These are phyloP conservation scores for Spinacia oleracea DNA, from an alignment of 179 eudicot genomes.

Conservation along the genomic window DNA sequence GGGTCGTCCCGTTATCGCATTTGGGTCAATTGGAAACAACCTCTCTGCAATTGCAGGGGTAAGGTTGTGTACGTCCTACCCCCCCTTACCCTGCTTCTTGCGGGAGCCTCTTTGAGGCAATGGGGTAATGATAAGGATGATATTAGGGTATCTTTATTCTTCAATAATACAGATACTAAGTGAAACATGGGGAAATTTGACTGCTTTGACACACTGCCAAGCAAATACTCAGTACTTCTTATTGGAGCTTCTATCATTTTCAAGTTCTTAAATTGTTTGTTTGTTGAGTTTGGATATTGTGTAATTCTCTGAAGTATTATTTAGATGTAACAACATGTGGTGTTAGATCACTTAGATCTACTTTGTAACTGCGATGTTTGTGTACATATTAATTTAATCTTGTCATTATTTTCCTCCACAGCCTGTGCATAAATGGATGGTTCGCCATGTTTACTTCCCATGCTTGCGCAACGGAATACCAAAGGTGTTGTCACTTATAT, in stretches of 20 bases:
- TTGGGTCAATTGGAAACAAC: no score
- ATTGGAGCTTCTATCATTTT: constrained; percentile 4
- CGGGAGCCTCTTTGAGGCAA: no score
- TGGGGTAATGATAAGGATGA: no score
- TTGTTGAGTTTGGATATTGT: background rate
- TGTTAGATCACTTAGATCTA: background rate
- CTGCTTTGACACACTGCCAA: background rate
- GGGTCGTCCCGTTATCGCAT: no score
- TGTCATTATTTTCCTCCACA: constrained; percentile 27
- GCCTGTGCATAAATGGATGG: constrained; percentile 99
- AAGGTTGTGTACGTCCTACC: no score
- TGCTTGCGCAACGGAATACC: constrained; percentile 87
- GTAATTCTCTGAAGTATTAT: background rate
- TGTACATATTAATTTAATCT: background rate
- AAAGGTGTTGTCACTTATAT: constrained; percentile 53
- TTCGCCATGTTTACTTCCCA: constrained; percentile 92
- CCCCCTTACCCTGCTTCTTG: no score
- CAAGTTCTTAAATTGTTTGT: background rate
- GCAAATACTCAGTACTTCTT: background rate
- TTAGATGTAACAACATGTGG: background rate
- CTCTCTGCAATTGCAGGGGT: no score
- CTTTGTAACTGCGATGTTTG: background rate
- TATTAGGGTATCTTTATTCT: no score
- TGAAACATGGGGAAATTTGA: background rate
- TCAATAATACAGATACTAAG: background rate